Percentiles rank a stretch among this genome's conserved stretches.
Evolutionary conservation across 2,329 filamentous ascomycete genomes (phyloP).

Genomic region (Diaporthe sp.): DNA sequence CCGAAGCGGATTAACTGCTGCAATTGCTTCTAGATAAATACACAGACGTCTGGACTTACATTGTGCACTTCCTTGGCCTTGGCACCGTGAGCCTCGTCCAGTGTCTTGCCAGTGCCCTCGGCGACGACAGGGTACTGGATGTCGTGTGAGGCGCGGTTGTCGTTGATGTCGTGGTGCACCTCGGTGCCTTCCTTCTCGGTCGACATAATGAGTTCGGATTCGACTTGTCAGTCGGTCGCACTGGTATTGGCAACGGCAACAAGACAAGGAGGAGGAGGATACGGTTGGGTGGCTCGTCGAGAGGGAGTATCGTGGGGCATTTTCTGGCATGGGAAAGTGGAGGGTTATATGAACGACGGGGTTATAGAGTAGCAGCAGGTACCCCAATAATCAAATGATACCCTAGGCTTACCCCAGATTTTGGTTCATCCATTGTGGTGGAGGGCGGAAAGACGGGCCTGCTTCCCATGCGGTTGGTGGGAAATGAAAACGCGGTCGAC

Average conservation of each 20-base stretch:
- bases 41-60: constrained; percentile 46
- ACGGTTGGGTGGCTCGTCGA: constrained; percentile 9
- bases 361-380: not conserved
- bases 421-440: not conserved
- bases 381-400: constrained; percentile 28
- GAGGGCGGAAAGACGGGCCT: constrained; percentile 37
- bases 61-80: constrained; percentile 57
- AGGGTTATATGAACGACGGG: constrained; percentile 33
- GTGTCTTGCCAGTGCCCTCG: constrained; percentile 46
- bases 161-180: constrained; percentile 34
- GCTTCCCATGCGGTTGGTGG: constrained; percentile 37
- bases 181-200: constrained; percentile 35
- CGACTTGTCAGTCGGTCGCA: constrained; percentile 1
- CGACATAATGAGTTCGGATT: constrained; percentile 35
- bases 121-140: constrained; percentile 42
- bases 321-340: constrained; percentile 1
- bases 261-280: not conserved
- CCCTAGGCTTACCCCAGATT: constrained; percentile 37
- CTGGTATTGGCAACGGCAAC: constrained; percentile 1
- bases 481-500: constrained; percentile 25
- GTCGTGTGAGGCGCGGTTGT: constrained; percentile 18
- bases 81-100: constrained; percentile 47
- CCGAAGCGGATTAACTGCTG: constrained; percentile 32
- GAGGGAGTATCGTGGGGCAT: constrained; percentile 14
- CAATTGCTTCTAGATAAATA: not conserved